Base-by-base conservation (phyloP, 768 basidiomycete species). In the Mrakia frigida region DNA sequence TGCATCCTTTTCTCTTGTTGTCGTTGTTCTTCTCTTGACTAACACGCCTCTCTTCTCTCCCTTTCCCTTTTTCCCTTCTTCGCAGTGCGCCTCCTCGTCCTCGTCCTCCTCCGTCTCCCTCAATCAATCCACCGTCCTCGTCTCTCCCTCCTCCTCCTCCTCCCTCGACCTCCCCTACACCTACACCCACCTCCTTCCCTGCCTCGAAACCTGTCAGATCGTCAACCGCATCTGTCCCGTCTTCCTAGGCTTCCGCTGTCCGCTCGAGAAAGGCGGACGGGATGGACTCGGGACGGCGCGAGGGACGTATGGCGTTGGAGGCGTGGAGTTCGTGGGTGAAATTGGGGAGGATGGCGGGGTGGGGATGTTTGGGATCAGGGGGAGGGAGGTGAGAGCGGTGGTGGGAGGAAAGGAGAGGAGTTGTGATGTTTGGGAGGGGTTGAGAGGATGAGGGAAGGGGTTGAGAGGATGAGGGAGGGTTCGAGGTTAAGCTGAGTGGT, bases 171-270 rank as follows among this genome's bases (percentile, higher is more conserved):
- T 78, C 3, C 25, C 78, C 4, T 82, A 82, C 76, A 74, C 78
- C 41, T 84, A 82, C 70, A 76, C 71, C 28, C 82, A 83, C 72
- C 78, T 83, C 9, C 65, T 82, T 11, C 83, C 83, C 14, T 84
- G 83, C 79, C 74, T 84, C 23, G 60, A 76, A 13, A 79, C 73
- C 14, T 84, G 83, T 71, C 80, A 82, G 39, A 65, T 75, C 7
- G 82, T 81, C 6, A 82, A 83, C 74, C 75, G 83, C 16, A 73
- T 79, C 28, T 84, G 83, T 80, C 83, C 83, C n/a, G 82, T 81
- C 13, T 80, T 79, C 73, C 77, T 84, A n/a, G 76, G 77, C 9
- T 82, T 84, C 63, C 69, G 81, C 53, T 84, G 83, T 75, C 83
- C 75, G 5, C 50, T 82, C 14, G 56, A 63, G 1, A 70, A 78